Conservation (phyloP, 2,329 filamentous ascomycete genomes). For the Trichoderma sp. region DNA sequence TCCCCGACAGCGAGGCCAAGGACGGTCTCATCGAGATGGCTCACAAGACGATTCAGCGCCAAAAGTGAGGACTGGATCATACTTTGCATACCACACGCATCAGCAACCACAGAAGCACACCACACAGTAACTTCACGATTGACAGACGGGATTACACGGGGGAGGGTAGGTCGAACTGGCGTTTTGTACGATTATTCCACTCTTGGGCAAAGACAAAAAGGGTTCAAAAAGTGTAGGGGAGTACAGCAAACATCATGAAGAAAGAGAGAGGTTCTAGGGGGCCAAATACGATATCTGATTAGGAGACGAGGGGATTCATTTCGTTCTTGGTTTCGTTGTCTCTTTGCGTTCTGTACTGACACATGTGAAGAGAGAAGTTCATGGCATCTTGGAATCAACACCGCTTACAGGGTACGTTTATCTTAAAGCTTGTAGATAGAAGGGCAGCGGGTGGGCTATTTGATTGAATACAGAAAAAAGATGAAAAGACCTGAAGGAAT, state of each 20-base stretch:
- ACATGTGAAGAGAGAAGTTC: background rate
- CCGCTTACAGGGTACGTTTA: background rate
- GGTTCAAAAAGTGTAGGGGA: background rate
- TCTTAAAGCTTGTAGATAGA: conserved; percentile 1
- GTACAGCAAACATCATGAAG: background rate
- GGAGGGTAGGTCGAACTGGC: background rate
- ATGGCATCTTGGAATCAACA: conserved; percentile 2
- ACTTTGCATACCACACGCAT: too few species aligned
- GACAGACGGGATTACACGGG: background rate
- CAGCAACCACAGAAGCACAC: conserved; percentile 32
- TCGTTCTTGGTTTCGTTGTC: background rate
- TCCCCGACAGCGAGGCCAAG: conserved; percentile 95
- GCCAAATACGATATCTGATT: background rate
- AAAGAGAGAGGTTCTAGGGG: background rate
- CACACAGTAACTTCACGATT: background rate
- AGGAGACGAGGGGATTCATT: background rate
- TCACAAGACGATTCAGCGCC: conserved; percentile 82
- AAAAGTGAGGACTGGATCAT: conserved; percentile 60
- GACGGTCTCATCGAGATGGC: conserved; percentile 91
- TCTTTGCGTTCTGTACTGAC: conserved; percentile 1
- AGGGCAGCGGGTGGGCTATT: conserved; percentile 1
- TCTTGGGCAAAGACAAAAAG: conserved; percentile 5
- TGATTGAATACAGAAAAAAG: background rate
- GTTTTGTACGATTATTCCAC: conserved; percentile 25
- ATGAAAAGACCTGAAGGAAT: background rate